Conservation (phyloP, 2,329 filamentous ascomycete genomes). For the Curvularia sp. region DNA sequence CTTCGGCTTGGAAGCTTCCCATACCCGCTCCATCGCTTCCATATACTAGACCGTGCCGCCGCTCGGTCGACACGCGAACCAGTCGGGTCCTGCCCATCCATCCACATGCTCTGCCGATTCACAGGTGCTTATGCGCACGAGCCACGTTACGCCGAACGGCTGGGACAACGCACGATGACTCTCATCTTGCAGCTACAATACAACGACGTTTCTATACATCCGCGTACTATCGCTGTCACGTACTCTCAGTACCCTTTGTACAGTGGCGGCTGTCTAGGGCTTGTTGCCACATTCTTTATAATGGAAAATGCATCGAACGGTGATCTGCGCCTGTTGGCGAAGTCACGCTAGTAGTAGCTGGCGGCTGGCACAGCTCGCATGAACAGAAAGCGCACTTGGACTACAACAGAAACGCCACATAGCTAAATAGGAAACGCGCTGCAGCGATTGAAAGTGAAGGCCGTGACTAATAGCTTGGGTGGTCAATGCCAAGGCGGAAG, state of each 20-base stretch:
- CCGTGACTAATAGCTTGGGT: background rate
- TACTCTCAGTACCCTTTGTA: background rate
- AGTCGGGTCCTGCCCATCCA: no score
- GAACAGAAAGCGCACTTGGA: background rate
- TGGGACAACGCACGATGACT: background rate
- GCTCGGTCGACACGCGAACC: background rate
- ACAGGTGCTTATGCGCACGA: background rate
- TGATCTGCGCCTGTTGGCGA: background rate
- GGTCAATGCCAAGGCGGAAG: background rate
- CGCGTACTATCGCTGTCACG: background rate
- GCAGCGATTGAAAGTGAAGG: background rate
- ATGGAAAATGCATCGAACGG: background rate
- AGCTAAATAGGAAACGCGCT: background rate
- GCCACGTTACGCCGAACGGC: background rate
- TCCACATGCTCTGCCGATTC: no score
- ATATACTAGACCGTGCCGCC: background rate
- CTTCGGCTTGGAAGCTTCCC: background rate
- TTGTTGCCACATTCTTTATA: background rate
- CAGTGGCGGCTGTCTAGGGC: background rate
- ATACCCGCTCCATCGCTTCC: background rate
- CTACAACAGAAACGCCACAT: background rate
- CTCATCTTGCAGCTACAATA: conserved; percentile 1
- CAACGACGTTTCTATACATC: background rate
- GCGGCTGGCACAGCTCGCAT: background rate
- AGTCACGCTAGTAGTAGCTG: background rate